Conservation (phyloP, 257 asterid genomes). For the Vinca minor region DNA sequence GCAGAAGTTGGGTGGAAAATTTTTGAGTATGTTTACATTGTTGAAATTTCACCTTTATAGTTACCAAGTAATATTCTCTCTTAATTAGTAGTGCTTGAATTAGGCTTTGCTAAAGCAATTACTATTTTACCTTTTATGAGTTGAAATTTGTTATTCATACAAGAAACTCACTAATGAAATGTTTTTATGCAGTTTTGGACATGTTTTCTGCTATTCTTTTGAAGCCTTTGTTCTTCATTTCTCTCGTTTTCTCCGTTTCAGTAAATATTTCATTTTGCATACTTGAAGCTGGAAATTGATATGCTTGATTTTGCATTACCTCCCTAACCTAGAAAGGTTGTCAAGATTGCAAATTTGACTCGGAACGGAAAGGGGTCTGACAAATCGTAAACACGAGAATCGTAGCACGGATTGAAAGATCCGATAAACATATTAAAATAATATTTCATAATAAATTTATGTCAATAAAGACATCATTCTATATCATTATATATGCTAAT, state of each 20-base stretch:
- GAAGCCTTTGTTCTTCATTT: not conserved
- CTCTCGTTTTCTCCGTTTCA: too few species aligned
- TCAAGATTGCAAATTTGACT: too few species aligned
- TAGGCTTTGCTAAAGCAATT: conserved; percentile 16
- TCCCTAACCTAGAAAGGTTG: too few species aligned
- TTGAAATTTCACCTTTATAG: conserved; percentile 30
- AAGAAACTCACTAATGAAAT: conserved; percentile 6
- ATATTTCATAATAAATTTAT: too few species aligned
- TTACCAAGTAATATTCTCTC: conserved; percentile 16
- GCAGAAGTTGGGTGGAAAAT: conserved; percentile 17
- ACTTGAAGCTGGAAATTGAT: not conserved
- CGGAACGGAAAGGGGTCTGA: too few species aligned
- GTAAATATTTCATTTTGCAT: not conserved
- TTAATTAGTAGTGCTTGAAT: conserved; percentile 8
- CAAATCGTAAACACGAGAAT: too few species aligned
- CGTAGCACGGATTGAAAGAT: too few species aligned
- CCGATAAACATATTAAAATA: too few species aligned
- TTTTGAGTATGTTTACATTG: conserved; percentile 25
- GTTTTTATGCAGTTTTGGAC: conserved; percentile 9
- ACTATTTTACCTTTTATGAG: conserved; percentile 14
- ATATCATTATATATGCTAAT: too few species aligned
- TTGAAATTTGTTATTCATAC: conserved; percentile 7
- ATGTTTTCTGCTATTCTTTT: not conserved
- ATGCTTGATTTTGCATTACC: not conserved
- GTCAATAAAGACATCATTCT: too few species aligned